phyloP scores from a whole-genome alignment of 2,329 filamentous ascomycete genomes.

The Graphium sp. region DNA sequence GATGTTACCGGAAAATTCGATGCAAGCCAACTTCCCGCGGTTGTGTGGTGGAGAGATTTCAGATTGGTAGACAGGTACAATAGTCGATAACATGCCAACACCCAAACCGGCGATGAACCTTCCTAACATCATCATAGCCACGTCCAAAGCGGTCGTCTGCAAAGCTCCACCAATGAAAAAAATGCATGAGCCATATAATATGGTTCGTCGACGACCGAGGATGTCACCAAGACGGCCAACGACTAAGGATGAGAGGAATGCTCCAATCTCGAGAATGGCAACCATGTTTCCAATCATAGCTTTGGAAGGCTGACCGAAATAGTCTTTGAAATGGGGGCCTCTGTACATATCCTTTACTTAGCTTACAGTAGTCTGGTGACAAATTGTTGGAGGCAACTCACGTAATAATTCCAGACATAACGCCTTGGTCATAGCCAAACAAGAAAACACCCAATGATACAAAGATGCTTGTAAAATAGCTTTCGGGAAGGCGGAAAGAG shows the following conservation, averaged over 20 bases:
- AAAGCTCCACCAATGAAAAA: conserved; percentile 74
- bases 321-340: conserved; percentile 74
- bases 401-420: conserved; percentile 64
- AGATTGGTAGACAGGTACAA: conserved; percentile 85
- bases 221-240: conserved; percentile 85
- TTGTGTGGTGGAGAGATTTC: conserved; percentile 96
- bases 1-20: conserved; percentile 96
- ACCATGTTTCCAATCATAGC: conserved; percentile 94
- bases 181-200: conserved; percentile 81
- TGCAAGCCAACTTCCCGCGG: conserved; percentile 86
- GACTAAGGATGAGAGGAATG: conserved; percentile 72
- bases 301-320: conserved; percentile 76
- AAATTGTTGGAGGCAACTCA: conserved; percentile 28
- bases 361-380: no score
- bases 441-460: conserved; percentile 76
- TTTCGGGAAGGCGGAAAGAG: conserved; percentile 18
- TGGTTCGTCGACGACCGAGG: conserved; percentile 76
- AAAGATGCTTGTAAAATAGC: conserved; percentile 89
- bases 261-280: conserved; percentile 86
- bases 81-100: conserved; percentile 78
- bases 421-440: conserved; percentile 80
- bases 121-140: conserved; percentile 79
- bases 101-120: conserved; percentile 73
- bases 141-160: conserved; percentile 65
- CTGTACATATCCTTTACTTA: no score